These are phyloP conservation scores for Ananas comosus DNA, from an alignment of 176 grass and related monocot genomes.

Conservation along the genomic window DNA sequence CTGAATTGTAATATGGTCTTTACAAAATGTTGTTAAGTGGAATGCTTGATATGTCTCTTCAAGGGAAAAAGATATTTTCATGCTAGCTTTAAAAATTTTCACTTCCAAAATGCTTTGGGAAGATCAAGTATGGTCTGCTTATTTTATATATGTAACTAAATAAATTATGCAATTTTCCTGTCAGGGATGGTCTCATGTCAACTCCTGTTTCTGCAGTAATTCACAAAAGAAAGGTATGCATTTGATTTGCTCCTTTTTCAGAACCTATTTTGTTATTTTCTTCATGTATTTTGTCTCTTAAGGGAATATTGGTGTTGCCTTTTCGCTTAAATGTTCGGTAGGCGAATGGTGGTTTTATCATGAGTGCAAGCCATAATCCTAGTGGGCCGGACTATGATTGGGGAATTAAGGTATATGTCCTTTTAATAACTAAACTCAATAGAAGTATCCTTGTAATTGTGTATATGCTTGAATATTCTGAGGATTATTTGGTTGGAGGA, in stretches of 20 bases:
- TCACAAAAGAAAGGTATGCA: constrained; percentile 56
- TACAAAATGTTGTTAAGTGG: too few species aligned
- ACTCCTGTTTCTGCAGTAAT: constrained; percentile 90
- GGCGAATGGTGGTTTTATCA: constrained; percentile 88
- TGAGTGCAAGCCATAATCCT: constrained; percentile 97
- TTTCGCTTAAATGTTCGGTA: constrained; percentile 26
- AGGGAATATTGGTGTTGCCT: neutral
- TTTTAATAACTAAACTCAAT: constrained; percentile 3
- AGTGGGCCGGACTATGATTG: constrained; percentile 80
- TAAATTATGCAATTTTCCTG: constrained; percentile 1
- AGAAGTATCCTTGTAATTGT: neutral
- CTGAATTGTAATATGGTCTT: too few species aligned
- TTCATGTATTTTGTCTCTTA: neutral
- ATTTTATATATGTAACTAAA: neutral
- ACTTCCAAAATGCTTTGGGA: too few species aligned
- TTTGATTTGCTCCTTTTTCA: constrained; percentile 1
- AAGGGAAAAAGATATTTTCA: too few species aligned
- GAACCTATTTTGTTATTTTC: constrained; percentile 2
- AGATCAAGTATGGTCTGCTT: neutral
- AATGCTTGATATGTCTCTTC: too few species aligned
- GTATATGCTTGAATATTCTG: too few species aligned
- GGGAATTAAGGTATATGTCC: constrained; percentile 70
- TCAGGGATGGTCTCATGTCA: constrained; percentile 67
- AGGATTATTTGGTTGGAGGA: too few species aligned
- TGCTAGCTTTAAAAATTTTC: too few species aligned